These are phyloP conservation scores for Penicillium sp. DNA, from an alignment of 2,329 filamentous ascomycete species.

Conservation along the genomic window DNA sequence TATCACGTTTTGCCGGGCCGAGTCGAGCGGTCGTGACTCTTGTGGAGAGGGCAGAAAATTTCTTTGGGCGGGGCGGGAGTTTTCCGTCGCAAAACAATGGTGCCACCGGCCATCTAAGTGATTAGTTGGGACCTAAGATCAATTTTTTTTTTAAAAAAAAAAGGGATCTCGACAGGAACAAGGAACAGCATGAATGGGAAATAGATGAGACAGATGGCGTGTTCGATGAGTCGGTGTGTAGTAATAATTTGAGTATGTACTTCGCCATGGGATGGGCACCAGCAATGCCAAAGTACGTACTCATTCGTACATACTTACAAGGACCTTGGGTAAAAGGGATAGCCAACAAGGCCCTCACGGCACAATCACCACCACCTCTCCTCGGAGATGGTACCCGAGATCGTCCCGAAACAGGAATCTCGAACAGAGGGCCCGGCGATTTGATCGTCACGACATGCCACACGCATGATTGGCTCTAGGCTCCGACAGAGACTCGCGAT, in stretches of 20 bases:
- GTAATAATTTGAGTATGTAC: background rate
- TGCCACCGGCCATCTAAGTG: background rate
- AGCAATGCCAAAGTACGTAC: background rate
- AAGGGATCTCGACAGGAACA: background rate
- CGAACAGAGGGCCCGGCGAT: slow-evolving; percentile 13
- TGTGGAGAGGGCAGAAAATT: slow-evolving; percentile 24
- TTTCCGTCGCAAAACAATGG: slow-evolving; percentile 10
- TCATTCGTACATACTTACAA: too few species aligned
- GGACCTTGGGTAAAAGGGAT: slow-evolving; percentile 1
- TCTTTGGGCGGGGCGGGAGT: slow-evolving; percentile 15
- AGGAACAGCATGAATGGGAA: background rate
- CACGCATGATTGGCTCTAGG: slow-evolving; percentile 12
- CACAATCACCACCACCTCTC: background rate
- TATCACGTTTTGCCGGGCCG: slow-evolving; percentile 24
- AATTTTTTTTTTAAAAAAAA: too few species aligned
- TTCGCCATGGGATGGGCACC: background rate
- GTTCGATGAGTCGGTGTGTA: slow-evolving; percentile 4
- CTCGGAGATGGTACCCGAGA: slow-evolving; percentile 21
- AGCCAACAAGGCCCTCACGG: background rate
- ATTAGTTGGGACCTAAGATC: background rate
- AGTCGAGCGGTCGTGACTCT: slow-evolving; percentile 11
- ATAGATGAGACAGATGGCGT: slow-evolving; percentile 1
- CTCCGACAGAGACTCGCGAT: slow-evolving; percentile 5
- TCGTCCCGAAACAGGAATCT: slow-evolving; percentile 30
- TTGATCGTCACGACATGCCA: slow-evolving; percentile 17